These are phyloP conservation scores for Periglandula ipomoeae DNA, from an alignment of 2,329 filamentous ascomycete genomes.

Conservation along the genomic window DNA sequence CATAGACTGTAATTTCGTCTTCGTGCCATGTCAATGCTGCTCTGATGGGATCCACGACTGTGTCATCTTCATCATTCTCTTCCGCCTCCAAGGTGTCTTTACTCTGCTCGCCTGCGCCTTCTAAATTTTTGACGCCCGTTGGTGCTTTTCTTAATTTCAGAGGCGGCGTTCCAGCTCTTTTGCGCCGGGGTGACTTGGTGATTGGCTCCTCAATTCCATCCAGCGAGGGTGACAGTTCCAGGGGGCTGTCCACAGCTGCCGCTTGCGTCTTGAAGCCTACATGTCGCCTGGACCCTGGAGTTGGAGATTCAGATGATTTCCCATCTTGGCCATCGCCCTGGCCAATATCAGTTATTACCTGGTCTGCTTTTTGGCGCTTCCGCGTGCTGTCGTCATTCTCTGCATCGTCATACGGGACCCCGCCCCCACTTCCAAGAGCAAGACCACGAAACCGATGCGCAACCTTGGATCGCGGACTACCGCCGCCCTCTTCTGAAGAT, in stretches of 20 bases:
- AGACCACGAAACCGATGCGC: constrained; percentile 44
- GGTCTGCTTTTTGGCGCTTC: constrained; percentile 8
- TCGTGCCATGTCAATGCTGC: constrained; percentile 58
- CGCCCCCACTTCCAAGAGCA: constrained; percentile 37
- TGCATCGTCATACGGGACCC: constrained; percentile 25
- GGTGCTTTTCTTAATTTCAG: constrained; percentile 19
- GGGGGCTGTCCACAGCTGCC: background rate
- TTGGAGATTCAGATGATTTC: background rate
- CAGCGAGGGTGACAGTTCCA: background rate
- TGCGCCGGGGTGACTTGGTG: constrained; percentile 24
- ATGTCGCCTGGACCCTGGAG: background rate
- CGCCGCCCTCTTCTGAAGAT: constrained; percentile 35
- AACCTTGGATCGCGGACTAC: constrained; percentile 43
- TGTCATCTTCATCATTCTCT: constrained; percentile 24
- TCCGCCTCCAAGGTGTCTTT: constrained; percentile 10
- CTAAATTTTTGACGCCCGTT: constrained; percentile 9
- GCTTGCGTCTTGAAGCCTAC: background rate
- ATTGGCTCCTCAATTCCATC: background rate
- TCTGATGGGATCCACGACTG: constrained; percentile 45
- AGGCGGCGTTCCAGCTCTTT: constrained; percentile 30
- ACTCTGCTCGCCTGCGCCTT: background rate
- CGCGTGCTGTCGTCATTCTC: constrained; percentile 17
- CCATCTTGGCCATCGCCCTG: background rate
- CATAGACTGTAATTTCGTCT: constrained; percentile 58
- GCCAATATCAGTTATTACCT: constrained; percentile 4